Evolutionary conservation across 768 basidiomycete genomes (phyloP).

Genomic region (Suillus clintonianus): DNA sequence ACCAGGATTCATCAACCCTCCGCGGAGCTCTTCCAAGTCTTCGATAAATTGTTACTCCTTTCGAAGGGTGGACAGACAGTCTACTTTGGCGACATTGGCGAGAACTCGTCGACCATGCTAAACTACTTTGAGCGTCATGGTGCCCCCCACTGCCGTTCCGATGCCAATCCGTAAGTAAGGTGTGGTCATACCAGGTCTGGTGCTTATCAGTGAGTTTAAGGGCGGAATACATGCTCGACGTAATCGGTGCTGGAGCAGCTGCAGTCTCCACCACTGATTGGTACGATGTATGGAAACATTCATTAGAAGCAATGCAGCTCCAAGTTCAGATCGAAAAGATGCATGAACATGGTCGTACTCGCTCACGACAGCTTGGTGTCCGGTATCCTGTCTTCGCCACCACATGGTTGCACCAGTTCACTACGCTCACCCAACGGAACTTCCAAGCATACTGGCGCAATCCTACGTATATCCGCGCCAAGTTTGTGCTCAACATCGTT

Average conservation of each 20-base stretch:
- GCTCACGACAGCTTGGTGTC: slow-evolving; percentile 35
- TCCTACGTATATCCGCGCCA: slow-evolving; percentile 61
- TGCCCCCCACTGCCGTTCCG: slow-evolving; percentile 54
- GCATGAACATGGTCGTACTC: slow-evolving; percentile 47
- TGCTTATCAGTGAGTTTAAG: slow-evolving; percentile 42
- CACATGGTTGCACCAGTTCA: slow-evolving; percentile 51
- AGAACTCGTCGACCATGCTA: slow-evolving; percentile 62
- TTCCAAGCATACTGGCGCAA: slow-evolving; percentile 52
- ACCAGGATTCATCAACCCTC: slow-evolving; percentile 50
- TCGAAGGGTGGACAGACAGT: slow-evolving; percentile 73
- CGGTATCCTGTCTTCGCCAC: slow-evolving; percentile 54
- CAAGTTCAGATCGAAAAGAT: slow-evolving; percentile 47
- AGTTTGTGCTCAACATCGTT: slow-evolving; percentile 53
- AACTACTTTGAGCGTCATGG: slow-evolving; percentile 76
- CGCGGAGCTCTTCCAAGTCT: slow-evolving; percentile 78
- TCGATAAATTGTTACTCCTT: slow-evolving; percentile 78
- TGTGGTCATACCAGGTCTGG: slow-evolving; percentile 39
- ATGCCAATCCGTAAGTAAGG: slow-evolving; percentile 61
- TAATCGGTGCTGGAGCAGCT: slow-evolving; percentile 76
- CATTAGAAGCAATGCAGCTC: slow-evolving; percentile 41
- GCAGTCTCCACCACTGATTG: slow-evolving; percentile 59
- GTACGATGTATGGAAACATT: slow-evolving; percentile 59
- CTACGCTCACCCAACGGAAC: slow-evolving; percentile 46
- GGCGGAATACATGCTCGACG: slow-evolving; percentile 69
- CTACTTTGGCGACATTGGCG: slow-evolving; percentile 73